Conservation (phyloP, 2,329 filamentous ascomycete genomes). For the Claviceps digitariae region DNA sequence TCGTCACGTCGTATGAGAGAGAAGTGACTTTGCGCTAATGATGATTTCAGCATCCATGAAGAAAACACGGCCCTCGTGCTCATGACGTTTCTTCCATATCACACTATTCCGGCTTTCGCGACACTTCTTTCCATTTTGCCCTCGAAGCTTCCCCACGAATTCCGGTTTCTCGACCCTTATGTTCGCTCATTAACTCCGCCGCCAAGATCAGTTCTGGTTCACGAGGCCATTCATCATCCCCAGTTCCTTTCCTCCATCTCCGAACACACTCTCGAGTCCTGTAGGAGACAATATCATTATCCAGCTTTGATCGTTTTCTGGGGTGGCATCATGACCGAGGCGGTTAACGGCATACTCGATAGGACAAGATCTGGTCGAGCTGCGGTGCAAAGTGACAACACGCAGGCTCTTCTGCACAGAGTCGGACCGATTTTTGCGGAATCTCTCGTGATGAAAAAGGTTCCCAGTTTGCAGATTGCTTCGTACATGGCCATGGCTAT, state of each 20-base stretch:
- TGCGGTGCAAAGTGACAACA: constrained; percentile 64
- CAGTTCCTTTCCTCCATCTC: constrained; percentile 67
- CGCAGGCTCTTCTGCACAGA: constrained; percentile 61
- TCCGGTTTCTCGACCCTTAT: constrained; percentile 79
- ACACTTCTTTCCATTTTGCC: constrained; percentile 82
- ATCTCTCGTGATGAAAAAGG: constrained; percentile 60
- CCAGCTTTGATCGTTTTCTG: constrained; percentile 76
- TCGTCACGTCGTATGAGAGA: neutral
- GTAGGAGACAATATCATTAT: constrained; percentile 59
- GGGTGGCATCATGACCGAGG: constrained; percentile 77
- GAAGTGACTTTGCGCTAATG: constrained; percentile 2
- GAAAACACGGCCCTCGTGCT: constrained; percentile 70
- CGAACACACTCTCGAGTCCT: constrained; percentile 61
- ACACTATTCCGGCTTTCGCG: constrained; percentile 71
- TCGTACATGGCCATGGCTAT: constrained; percentile 87
- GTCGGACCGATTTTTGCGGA: constrained; percentile 60
- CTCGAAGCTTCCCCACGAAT: constrained; percentile 55
- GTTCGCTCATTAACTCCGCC: constrained; percentile 62
- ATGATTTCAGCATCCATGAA: constrained; percentile 60
- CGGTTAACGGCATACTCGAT: constrained; percentile 71
- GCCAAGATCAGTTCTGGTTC: constrained; percentile 69
- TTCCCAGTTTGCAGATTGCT: constrained; percentile 67
- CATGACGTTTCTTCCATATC: constrained; percentile 84
- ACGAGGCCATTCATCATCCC: constrained; percentile 67
- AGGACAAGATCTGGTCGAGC: constrained; percentile 60